Base-by-base conservation (phyloP, 306 rosid genomes). In the Corylus avellana region DNA sequence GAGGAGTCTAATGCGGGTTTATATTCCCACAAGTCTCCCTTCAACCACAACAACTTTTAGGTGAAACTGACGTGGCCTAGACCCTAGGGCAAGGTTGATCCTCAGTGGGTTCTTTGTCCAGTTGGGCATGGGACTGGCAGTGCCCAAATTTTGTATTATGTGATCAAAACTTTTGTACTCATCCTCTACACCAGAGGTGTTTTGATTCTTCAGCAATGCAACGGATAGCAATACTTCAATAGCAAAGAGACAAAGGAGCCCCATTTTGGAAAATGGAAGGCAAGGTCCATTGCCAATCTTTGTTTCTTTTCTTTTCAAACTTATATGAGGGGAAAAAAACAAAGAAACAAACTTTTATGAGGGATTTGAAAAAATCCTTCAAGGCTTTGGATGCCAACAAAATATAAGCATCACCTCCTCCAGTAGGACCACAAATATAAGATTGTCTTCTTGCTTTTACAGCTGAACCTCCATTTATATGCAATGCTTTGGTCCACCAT, bases 301-400 rank as follows among this genome's bases (percentile, higher is more conserved):
- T 42, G 51, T 10, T 39, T 67, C 16, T 66, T 16, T 66, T 42
- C n/a, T 37, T 18, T 67, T 16, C 12, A 10, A 66, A 66, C 48
- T n/a, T 13, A 27, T 62, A 42, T 5, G 18, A 10, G 4, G 25
- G 47, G 35, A 32, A 8, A 64, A 16, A 39, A 17, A n/a, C 14
- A 35, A 35, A 64, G 14, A 8, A 17, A 18, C 4, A 16, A 17
- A 8, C 4, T 32, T 32, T 32, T 32, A 1, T 32, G 35, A 32
- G 35, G 32, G 35, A 32, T 32, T 32, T 32, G 35, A 32, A 32
- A 32, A 32, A 67, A 11, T 42, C 42, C 7, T 13, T 44, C 16
- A n/a, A n/a, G 72, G 72, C 72, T 68, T 68, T 68, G 72, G 72
- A 68, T 68, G 72, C 72, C 72, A 68, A 68, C 53, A 68, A 39